Conservation (phyloP, 2,329 filamentous ascomycete genomes). For the Sporothrix mexicana region DNA sequence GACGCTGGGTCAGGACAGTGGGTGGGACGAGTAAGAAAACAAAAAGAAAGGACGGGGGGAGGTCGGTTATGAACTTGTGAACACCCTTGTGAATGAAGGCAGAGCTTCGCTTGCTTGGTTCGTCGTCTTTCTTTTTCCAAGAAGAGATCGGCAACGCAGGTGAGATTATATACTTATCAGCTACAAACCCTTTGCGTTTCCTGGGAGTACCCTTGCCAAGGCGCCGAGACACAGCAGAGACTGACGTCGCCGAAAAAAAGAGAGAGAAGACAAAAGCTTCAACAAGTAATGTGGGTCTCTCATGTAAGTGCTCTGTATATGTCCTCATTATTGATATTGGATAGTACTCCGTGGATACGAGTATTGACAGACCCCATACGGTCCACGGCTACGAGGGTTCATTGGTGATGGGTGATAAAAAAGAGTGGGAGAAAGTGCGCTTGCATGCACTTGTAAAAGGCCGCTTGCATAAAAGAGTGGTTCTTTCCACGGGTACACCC, state of each 20-base stretch:
- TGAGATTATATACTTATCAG: conserved; percentile 18
- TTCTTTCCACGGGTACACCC: neutral
- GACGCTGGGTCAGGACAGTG: neutral
- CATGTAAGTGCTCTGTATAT: no score
- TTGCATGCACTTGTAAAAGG: no score
- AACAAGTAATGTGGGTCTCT: no score
- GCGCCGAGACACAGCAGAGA: neutral
- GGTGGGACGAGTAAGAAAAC: neutral
- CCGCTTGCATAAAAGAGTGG: neutral
- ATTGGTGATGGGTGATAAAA: no score
- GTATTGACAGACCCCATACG: neutral
- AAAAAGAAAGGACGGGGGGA: neutral
- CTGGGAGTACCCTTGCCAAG: neutral
- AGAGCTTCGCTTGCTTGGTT: conserved; percentile 5
- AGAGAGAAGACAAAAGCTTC: neutral
- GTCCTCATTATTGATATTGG: no score
- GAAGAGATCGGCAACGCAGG: conserved; percentile 13
- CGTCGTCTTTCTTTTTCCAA: neutral
- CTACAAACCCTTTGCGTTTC: neutral
- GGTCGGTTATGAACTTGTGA: neutral
- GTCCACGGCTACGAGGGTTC: neutral
- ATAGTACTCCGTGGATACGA: neutral
- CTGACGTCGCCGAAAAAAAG: neutral
- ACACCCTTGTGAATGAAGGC: neutral
- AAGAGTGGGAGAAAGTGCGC: neutral